Evolutionary conservation across 1,284 basidiomycete genomes (phyloP).

Genomic region (Ceratobasidium sp.): DNA sequence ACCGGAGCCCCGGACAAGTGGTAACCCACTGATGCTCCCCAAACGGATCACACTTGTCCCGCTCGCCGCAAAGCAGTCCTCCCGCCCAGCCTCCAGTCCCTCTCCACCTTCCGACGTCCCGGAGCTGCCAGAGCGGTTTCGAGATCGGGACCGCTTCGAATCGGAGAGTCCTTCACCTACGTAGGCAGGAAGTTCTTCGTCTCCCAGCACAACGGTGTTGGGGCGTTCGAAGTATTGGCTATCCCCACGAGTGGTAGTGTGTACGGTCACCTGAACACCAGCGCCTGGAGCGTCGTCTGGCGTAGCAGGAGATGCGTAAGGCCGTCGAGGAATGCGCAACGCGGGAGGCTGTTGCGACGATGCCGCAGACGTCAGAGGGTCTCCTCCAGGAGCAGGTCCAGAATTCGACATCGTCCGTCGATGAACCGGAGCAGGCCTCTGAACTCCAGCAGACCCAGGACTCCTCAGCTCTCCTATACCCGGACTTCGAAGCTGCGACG

Average conservation of each 20-base stretch:
- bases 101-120: too few relatives aligned
- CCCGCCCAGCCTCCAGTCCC: not conserved
- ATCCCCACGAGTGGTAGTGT: constrained; percentile 16
- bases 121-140: not conserved
- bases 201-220: not conserved
- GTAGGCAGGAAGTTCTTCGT: constrained; percentile 21
- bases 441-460: not conserved
- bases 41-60: constrained; percentile 28
- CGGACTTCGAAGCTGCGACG: not conserved
- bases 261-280: constrained; percentile 15
- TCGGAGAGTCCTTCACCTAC: constrained; percentile 27
- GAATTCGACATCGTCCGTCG: constrained; percentile 7
- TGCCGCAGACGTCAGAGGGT: not conserved
- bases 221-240: constrained; percentile 18
- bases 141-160: not conserved
- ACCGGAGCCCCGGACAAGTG: not conserved
- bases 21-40: constrained; percentile 9
- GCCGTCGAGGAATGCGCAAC: not conserved
- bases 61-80: constrained; percentile 6
- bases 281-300: not conserved
- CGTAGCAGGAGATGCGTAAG: not conserved
- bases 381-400: not conserved
- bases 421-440: constrained; percentile 4
- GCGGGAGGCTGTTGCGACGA: not conserved
- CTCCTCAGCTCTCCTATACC: not conserved